phyloP scores from a whole-genome alignment of 2,329 filamentous ascomycete species.

The Xylaria multiplex region DNA sequence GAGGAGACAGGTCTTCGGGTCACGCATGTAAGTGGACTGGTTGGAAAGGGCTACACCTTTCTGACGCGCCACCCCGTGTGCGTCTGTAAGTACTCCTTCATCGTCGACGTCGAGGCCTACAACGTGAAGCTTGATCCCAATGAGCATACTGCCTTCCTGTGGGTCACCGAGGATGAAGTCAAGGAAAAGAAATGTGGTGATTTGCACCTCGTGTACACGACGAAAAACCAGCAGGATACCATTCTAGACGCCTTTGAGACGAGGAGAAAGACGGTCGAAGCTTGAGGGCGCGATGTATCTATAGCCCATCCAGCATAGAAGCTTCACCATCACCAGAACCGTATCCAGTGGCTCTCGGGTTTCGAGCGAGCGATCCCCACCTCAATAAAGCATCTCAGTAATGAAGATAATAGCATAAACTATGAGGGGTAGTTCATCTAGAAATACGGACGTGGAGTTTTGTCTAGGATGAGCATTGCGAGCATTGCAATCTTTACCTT shows the following conservation, averaged over 20 bases:
- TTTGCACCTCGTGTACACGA: conserved; percentile 44
- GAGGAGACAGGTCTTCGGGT: conserved; percentile 54
- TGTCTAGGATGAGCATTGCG: too few relatives aligned
- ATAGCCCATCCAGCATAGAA: too few relatives aligned
- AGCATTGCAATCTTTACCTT: too few relatives aligned
- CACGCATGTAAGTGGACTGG: conserved; percentile 34
- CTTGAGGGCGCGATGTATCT: not conserved
- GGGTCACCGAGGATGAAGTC: conserved; percentile 49
- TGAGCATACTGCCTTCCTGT: conserved; percentile 49
- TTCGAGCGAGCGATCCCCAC: too few relatives aligned
- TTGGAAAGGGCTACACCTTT: conserved; percentile 39
- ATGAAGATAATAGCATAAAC: too few relatives aligned
- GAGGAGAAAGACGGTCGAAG: conserved; percentile 24
- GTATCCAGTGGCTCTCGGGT: too few relatives aligned
- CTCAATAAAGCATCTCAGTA: too few relatives aligned
- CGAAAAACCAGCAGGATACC: conserved; percentile 36
- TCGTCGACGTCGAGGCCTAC: conserved; percentile 43
- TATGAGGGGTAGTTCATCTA: too few relatives aligned
- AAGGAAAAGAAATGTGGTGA: conserved; percentile 40
- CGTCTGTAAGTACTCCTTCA: conserved; percentile 47
- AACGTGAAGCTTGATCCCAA: conserved; percentile 48
- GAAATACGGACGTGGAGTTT: too few relatives aligned
- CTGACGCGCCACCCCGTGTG: conserved; percentile 37
- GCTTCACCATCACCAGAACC: too few relatives aligned
- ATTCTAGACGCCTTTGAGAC: conserved; percentile 44